Evolutionary conservation across 805 yeast species (phyloP).

Genomic region (Lachancea mirantina): DNA sequence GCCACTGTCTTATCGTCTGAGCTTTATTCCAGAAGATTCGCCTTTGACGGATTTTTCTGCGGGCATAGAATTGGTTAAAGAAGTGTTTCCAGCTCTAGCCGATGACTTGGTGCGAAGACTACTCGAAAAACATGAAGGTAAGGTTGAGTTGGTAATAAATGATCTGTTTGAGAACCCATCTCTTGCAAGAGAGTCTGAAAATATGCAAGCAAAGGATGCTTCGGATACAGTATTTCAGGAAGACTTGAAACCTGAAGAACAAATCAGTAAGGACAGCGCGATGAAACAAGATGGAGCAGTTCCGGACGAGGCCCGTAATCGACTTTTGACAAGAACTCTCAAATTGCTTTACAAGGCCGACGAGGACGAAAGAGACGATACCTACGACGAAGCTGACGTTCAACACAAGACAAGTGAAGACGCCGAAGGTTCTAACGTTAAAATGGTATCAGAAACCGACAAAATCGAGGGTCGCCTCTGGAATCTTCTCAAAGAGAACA

Average conservation of each 20-base stretch:
- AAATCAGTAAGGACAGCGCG: conserved; percentile 10
- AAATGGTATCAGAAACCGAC: conserved; percentile 37
- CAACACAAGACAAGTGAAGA: conserved; percentile 13
- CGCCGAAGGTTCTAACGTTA: too few species aligned
- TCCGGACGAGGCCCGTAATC: conserved; percentile 47
- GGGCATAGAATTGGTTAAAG: conserved; percentile 38
- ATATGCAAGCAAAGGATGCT: conserved; percentile 13
- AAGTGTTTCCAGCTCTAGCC: conserved; percentile 60
- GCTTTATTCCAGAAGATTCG: too few species aligned
- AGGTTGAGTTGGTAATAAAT: conserved; percentile 53
- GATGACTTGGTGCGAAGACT: conserved; percentile 40
- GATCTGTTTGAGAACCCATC: conserved; percentile 59
- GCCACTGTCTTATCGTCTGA: too few species aligned
- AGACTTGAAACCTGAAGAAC: conserved; percentile 6
- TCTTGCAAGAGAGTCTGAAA: too few species aligned
- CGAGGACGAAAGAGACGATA: conserved; percentile 83
- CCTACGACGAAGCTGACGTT: conserved; percentile 48
- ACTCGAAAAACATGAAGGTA: conserved; percentile 39
- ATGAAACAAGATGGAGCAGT: conserved; percentile 17
- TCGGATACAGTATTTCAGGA: conserved; percentile 1
- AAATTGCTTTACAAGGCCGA: conserved; percentile 61
- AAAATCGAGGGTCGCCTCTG: conserved; percentile 50
- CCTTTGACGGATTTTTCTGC: too few species aligned
- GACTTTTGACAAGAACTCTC: conserved; percentile 53
- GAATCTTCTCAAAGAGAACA: conserved; percentile 45